These are phyloP conservation scores for Scytalidium sp. DNA, from an alignment of 2,329 filamentous ascomycete species.

Conservation along the genomic window DNA sequence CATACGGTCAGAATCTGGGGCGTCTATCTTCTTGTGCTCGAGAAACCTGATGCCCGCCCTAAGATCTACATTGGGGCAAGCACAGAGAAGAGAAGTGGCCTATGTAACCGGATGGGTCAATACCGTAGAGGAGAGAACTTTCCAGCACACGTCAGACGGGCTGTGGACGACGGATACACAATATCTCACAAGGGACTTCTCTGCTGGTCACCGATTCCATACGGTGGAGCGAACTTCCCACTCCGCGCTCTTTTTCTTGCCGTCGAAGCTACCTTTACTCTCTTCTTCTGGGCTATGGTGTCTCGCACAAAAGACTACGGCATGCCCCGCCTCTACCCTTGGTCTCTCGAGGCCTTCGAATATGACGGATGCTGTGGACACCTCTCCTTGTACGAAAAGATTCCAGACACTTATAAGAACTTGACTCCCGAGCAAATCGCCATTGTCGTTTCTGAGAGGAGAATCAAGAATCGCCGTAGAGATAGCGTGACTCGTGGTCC, in stretches of 20 bases:
- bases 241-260: conserved; percentile 2
- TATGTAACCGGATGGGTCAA: neutral
- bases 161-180: conserved; percentile 4
- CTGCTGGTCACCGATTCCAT: conserved; percentile 6
- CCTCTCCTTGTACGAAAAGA: neutral
- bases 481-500: too few species aligned
- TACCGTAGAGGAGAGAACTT: conserved; percentile 10
- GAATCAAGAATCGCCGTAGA: too few species aligned
- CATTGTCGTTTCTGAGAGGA: conserved; percentile 3
- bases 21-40: conserved; percentile 5
- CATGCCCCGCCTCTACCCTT: conserved; percentile 2
- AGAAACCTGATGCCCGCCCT: conserved; percentile 4
- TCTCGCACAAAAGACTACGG: conserved; percentile 3
- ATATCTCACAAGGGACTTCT: conserved; percentile 8
- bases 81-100: conserved; percentile 18
- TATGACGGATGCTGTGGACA: conserved; percentile 7
- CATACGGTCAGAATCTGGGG: conserved; percentile 2
- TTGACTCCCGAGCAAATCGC: too few species aligned
- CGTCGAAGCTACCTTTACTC: conserved; percentile 5
- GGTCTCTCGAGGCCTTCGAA: neutral
- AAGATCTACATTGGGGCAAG: conserved; percentile 10
- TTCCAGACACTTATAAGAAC: too few species aligned
- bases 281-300: conserved; percentile 18
- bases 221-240: neutral
- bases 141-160: neutral